Base-by-base conservation (phyloP, 2,329 filamentous ascomycete genomes). In the Aureobasidium sp. region DNA sequence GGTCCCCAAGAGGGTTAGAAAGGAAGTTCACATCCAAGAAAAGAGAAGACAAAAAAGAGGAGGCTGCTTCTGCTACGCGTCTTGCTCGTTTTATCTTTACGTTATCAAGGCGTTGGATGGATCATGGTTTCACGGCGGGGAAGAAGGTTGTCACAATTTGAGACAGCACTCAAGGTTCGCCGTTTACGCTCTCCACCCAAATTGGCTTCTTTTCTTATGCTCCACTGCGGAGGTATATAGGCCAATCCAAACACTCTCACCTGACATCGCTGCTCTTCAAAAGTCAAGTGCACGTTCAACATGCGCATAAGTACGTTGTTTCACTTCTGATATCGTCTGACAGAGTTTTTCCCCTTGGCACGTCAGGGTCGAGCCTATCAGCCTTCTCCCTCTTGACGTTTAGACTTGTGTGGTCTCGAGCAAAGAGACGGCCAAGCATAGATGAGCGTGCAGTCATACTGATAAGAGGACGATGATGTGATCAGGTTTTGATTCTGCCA, bases 201-300 rank as follows among this genome's bases (percentile, higher is more conserved):
- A 52, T 61, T 61, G 47, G 20, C 47, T 52, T 44, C 27, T 17
- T 5, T 61, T 22, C 47, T 47, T 61, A 20, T 44, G 17, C 57
- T 61, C 47, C 45, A 51, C 56, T 61, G 29, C 29, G 37, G 57
- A 61, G 47, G 57, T 61, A 52, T 61, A 39, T 61, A 61, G 36
- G 52, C 57, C 57, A 61, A 61, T 61, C 37, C 57, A 52, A 52
- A n/a, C 27, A 22, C 45, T 41, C 56, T 61, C 45, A 61, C 39
- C 37, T 29, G 47, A 61, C 36, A 44, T 14, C 15, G 3, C 36
- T 15, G 15, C 6, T 25, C 31, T 25, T 25, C 25, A 12, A 36
- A 61, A 41, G 29, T 15, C 22, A 57, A 57, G 29, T 37, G 55
- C 42, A 45, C 42, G 37, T 31, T 27, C n/a, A 47, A 59, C 14